A percentile compares a stretch with the other conserved stretches of the same genome.
These are phyloP conservation scores for Colletotrichum sp. DNA, from an alignment of 2,329 filamentous ascomycete genomes.

Conservation along the genomic window DNA sequence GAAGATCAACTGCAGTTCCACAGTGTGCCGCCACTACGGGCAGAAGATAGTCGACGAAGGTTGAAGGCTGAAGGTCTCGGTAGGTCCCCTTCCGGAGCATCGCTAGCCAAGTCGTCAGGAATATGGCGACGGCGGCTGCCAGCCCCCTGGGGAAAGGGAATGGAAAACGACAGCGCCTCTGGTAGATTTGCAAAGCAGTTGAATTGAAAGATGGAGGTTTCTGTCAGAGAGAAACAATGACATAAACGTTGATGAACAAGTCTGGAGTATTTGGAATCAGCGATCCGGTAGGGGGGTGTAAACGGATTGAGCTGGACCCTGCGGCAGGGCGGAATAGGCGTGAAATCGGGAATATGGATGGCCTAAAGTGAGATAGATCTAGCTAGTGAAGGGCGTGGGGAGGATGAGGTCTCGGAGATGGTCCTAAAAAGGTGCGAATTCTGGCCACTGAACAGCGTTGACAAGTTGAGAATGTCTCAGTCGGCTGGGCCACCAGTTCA, in stretches of 20 bases:
- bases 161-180: neutral
- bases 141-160: neutral
- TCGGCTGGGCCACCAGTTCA: neutral
- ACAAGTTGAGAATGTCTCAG: constrained; percentile 10
- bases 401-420: neutral
- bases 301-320: neutral
- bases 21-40: neutral
- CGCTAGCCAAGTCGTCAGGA: neutral
- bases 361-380: neutral
- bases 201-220: neutral
- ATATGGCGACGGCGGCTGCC: neutral
- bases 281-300: neutral
- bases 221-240: neutral
- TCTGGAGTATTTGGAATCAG: constrained; percentile 7
- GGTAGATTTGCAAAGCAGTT: neutral
- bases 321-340: neutral
- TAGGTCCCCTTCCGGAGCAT: neutral
- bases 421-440: neutral
- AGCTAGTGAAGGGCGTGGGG: neutral
- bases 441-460: neutral
- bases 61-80: neutral
- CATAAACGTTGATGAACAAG: neutral
- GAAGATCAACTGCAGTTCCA: neutral
- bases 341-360: neutral
- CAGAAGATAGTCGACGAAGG: neutral